phyloP scores from a whole-genome alignment of 768 basidiomycete species.

The Termitomyces sp. region DNA sequence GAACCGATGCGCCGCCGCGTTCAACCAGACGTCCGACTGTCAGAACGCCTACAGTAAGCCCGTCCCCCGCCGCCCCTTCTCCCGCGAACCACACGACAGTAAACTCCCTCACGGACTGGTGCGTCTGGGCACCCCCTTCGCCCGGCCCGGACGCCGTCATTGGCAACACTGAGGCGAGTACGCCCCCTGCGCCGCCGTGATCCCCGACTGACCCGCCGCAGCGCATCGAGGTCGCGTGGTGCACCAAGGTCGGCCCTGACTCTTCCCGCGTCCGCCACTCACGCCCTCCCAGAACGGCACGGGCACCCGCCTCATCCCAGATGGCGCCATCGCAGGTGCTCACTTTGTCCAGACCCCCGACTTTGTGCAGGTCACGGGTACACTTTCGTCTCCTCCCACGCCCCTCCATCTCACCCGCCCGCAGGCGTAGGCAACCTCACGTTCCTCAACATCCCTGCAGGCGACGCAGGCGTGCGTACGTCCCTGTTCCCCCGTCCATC shows the following conservation, averaged over 20 bases:
- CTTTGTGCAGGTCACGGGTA: slow-evolving; percentile 67
- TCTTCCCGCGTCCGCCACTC: background rate
- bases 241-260: slow-evolving; percentile 25
- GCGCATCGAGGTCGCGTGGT: slow-evolving; percentile 41
- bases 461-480: slow-evolving; percentile 47
- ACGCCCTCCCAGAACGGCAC: slow-evolving; percentile 40
- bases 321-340: slow-evolving; percentile 61
- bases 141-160: slow-evolving; percentile 47
- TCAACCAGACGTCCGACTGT: slow-evolving; percentile 54
- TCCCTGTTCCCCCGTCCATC: no score
- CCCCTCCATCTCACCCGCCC: background rate
- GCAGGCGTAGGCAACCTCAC: slow-evolving; percentile 61
- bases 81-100: slow-evolving; percentile 24
- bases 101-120: slow-evolving; percentile 51
- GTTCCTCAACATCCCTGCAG: slow-evolving; percentile 53
- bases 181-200: background rate
- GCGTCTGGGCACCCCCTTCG: slow-evolving; percentile 38
- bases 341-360: slow-evolving; percentile 72
- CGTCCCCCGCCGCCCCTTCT: background rate
- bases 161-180: slow-evolving; percentile 52
- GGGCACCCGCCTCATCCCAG: slow-evolving; percentile 65
- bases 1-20: slow-evolving; percentile 55
- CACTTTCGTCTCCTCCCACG: background rate
- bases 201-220: slow-evolving; percentile 16
- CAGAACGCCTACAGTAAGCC: slow-evolving; percentile 55